These are phyloP conservation scores for Medicago lupulina DNA, from an alignment of 306 rosid genomes.

Conservation along the genomic window DNA sequence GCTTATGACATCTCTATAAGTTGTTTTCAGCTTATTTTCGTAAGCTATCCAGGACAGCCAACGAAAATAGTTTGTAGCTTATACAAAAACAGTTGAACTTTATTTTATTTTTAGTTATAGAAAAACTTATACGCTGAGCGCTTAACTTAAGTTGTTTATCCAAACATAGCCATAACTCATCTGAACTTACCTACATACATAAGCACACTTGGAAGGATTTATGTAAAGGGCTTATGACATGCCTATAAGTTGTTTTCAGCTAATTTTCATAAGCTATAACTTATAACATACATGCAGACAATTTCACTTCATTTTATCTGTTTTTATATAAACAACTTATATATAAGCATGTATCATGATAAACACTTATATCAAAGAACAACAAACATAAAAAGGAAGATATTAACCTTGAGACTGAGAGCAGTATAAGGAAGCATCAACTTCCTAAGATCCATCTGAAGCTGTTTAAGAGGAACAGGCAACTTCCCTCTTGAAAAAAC, in stretches of 20 bases:
- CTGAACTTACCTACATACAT: no score
- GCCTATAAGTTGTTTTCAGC: no score
- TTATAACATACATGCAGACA: no score
- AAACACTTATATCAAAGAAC: neutral
- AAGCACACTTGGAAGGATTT: no score
- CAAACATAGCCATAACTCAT: neutral
- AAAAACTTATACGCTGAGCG: neutral
- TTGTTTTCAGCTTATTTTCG: neutral
- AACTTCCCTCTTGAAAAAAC: constrained; percentile 84
- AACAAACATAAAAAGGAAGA: neutral
- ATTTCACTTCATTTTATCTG: no score
- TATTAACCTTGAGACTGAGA: constrained; percentile 69
- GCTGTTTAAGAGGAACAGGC: constrained; percentile 84
- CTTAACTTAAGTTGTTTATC: neutral
- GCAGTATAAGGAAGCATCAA: constrained; percentile 92
- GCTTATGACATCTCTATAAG: neutral
- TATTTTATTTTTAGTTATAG: neutral
- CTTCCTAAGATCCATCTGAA: constrained; percentile 89
- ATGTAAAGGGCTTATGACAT: no score
- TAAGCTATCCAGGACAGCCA: neutral
- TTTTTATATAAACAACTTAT: no score
- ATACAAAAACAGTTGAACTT: neutral
- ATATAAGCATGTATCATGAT: neutral
- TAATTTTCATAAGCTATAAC: no score
- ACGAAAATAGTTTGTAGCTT: neutral